Conservation (phyloP, 2,329 filamentous ascomycete genomes). For the Aspergillus texensis region DNA sequence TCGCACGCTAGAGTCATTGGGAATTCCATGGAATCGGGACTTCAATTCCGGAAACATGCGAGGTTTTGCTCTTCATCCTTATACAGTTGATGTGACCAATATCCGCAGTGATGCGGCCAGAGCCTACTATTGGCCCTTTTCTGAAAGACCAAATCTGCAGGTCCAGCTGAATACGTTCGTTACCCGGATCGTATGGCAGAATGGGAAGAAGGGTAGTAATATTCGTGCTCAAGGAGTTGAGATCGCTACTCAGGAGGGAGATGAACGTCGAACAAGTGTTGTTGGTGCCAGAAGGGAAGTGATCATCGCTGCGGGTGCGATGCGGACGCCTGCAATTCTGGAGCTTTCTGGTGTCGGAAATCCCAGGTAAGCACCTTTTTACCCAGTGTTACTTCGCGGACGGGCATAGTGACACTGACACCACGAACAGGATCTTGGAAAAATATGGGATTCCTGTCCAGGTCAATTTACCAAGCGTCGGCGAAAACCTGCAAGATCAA, state of each 20-base stretch:
- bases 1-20: slow-evolving; percentile 36
- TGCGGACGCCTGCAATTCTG: slow-evolving; percentile 59
- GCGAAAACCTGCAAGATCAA: slow-evolving; percentile 55
- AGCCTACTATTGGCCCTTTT: slow-evolving; percentile 51
- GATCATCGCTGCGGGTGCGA: slow-evolving; percentile 61
- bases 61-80: slow-evolving; percentile 48
- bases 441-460: slow-evolving; percentile 28
- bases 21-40: slow-evolving; percentile 45
- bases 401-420: not conserved
- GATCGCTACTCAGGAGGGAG: not conserved
- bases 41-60: slow-evolving; percentile 47
- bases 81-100: slow-evolving; percentile 43
- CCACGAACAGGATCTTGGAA: slow-evolving; percentile 25
- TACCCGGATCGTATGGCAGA: slow-evolving; percentile 42
- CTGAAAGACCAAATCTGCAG: slow-evolving; percentile 45
- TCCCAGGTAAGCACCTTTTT: slow-evolving; percentile 25
- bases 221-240: slow-evolving; percentile 10
- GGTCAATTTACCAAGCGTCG: slow-evolving; percentile 43
- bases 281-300: slow-evolving; percentile 53
- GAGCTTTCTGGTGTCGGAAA: slow-evolving; percentile 64
- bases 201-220: slow-evolving; percentile 9
- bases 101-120: slow-evolving; percentile 51
- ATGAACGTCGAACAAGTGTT: not conserved
- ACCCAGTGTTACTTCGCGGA: not conserved
- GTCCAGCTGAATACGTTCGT: slow-evolving; percentile 47